These are phyloP conservation scores for Fusarium subglutinans DNA, from an alignment of 2,329 filamentous ascomycete genomes.

Conservation along the genomic window DNA sequence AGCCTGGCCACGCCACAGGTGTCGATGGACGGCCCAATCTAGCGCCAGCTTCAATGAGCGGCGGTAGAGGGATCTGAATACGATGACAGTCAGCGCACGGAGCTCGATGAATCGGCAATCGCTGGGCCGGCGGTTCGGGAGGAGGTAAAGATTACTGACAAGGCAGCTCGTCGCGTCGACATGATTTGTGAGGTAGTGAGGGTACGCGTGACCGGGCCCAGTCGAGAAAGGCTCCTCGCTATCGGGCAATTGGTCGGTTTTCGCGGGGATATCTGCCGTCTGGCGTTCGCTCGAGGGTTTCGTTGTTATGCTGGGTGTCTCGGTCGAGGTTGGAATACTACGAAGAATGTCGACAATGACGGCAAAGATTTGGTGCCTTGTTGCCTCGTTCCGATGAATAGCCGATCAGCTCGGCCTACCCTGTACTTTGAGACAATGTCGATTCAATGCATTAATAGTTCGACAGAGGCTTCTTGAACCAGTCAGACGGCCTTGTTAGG, in stretches of 20 bases:
- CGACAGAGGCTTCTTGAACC: neutral
- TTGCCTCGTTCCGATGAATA: slow-evolving; percentile 35
- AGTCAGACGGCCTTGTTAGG: neutral
- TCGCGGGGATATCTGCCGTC: slow-evolving; percentile 19
- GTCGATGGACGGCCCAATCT: slow-evolving; percentile 93
- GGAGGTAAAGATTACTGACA: slow-evolving; percentile 53
- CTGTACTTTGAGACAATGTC: neutral
- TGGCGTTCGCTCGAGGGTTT: slow-evolving; percentile 24
- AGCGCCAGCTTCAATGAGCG: slow-evolving; percentile 92
- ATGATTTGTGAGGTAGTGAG: slow-evolving; percentile 29
- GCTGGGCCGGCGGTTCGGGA: slow-evolving; percentile 17
- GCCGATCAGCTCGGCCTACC: slow-evolving; percentile 6
- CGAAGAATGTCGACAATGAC: slow-evolving; percentile 31
- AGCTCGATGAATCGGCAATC: slow-evolving; percentile 5
- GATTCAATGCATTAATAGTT: neutral
- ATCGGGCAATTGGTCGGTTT: slow-evolving; percentile 31
- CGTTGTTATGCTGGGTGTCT: slow-evolving; percentile 14
- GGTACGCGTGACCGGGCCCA: slow-evolving; percentile 20
- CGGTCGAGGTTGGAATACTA: slow-evolving; percentile 21
- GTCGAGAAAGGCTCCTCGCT: slow-evolving; percentile 27
- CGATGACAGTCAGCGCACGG: slow-evolving; percentile 23
- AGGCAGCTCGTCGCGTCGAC: slow-evolving; percentile 57
- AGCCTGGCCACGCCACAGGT: slow-evolving; percentile 94
- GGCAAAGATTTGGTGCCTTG: slow-evolving; percentile 35
- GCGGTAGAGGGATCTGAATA: slow-evolving; percentile 79